Conservation (phyloP, 345 rosid species). For the Pistacia atlantica region DNA sequence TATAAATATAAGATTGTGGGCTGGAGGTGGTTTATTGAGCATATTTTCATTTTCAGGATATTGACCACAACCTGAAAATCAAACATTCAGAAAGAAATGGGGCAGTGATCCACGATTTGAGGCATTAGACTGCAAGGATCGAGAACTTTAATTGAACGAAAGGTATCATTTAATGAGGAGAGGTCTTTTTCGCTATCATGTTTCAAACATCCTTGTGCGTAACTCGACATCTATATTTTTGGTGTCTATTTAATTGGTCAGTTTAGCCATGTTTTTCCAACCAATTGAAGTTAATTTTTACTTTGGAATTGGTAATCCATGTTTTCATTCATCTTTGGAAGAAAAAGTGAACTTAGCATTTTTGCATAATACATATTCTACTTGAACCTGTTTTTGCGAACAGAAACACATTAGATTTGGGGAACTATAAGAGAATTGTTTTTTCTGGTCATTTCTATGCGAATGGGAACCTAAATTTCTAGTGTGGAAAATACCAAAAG, state of each 20-base stretch:
- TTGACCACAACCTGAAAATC: conserved; percentile 78
- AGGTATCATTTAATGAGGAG: conserved; percentile 53
- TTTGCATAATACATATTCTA: not conserved
- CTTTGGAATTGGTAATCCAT: not conserved
- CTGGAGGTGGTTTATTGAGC: conserved; percentile 26
- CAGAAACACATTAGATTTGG: not conserved
- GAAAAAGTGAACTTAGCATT: not conserved
- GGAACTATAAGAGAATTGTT: not conserved
- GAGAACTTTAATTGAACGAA: conserved; percentile 78
- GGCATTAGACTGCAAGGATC: conserved; percentile 85
- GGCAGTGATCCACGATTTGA: conserved; percentile 82
- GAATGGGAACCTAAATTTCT: no score
- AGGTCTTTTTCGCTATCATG: not conserved
- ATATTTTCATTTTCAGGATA: conserved; percentile 56
- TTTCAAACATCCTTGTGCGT: conserved; percentile 5
- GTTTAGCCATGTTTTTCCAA: not conserved
- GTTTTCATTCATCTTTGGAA: not conserved
- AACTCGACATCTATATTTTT: not conserved
- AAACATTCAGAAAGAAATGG: conserved; percentile 81
- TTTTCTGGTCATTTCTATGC: no score
- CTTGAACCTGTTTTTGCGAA: not conserved
- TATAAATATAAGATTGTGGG: conserved; percentile 18
- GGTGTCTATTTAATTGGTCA: not conserved
- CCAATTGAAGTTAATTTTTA: not conserved
- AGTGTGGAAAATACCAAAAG: no score